Conservation (phyloP, 1,139 yeast species). For the Blastobotrys indianensis region DNA sequence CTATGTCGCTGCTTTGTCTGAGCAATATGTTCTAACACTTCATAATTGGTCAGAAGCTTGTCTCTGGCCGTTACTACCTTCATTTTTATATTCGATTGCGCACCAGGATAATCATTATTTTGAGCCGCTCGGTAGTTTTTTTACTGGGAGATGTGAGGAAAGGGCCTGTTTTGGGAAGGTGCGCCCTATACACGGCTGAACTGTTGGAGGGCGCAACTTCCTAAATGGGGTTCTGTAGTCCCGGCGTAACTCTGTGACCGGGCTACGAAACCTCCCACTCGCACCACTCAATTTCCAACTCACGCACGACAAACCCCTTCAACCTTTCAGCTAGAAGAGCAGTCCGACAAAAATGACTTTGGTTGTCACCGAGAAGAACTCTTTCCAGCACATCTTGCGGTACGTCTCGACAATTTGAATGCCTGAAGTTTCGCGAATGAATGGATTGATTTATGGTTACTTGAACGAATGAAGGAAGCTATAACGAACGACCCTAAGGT, state of each 20-base stretch:
- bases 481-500: neutral
- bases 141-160: neutral
- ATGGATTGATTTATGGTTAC: neutral
- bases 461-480: too few species aligned
- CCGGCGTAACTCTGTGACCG: constrained; percentile 6
- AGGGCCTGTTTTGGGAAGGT: neutral
- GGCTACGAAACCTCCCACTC: neutral
- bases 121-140: neutral
- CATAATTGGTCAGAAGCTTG: constrained; percentile 63
- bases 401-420: constrained; percentile 43
- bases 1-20: constrained; percentile 42
- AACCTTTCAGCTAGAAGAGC: constrained; percentile 1
- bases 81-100: constrained; percentile 15
- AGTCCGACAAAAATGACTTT: constrained; percentile 61
- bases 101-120: neutral
- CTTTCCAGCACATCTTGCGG: constrained; percentile 99
- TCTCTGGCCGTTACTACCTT: constrained; percentile 49
- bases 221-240: neutral
- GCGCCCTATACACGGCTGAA: too few species aligned
- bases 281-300: constrained; percentile 8
- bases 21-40: constrained; percentile 57
- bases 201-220: neutral
- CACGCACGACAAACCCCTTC: constrained; percentile 14
- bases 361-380: constrained; percentile 98
- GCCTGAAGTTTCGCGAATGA: too few species aligned